Evolutionary conservation across 2,329 filamentous ascomycete genomes (phyloP).

Genomic region (Xylaria sp.): DNA sequence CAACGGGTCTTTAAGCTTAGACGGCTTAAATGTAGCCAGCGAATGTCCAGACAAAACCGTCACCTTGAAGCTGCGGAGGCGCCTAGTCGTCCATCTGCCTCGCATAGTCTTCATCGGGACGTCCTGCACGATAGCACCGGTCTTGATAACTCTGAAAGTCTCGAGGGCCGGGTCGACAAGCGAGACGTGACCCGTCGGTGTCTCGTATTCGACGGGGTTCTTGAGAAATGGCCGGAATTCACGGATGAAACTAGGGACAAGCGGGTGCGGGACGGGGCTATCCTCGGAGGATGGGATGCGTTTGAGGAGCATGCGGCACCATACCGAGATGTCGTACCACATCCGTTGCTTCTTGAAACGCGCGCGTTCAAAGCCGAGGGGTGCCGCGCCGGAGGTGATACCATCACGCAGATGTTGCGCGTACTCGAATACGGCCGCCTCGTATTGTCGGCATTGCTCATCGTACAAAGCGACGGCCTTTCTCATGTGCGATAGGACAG

Average conservation of each 20-base stretch:
- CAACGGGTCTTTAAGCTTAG: slow-evolving; percentile 30
- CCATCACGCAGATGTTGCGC: slow-evolving; percentile 42
- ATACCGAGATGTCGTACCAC: slow-evolving; percentile 48
- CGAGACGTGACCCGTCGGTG: slow-evolving; percentile 52
- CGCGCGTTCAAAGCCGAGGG: slow-evolving; percentile 42
- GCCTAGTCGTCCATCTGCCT: not conserved
- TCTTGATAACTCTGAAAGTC: slow-evolving; percentile 13
- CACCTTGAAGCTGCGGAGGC: not conserved
- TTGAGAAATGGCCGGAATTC: slow-evolving; percentile 61
- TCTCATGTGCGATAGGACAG: slow-evolving; percentile 44
- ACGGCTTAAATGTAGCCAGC: slow-evolving; percentile 34
- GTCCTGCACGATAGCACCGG: slow-evolving; percentile 15
- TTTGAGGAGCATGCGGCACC: slow-evolving; percentile 42
- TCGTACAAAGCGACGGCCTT: slow-evolving; percentile 45
- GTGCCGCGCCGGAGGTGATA: slow-evolving; percentile 30
- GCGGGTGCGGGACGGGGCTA: slow-evolving; percentile 34
- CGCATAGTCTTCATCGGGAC: slow-evolving; percentile 20
- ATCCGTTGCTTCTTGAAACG: slow-evolving; percentile 46
- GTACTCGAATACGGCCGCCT: slow-evolving; percentile 42
- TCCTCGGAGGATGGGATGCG: slow-evolving; percentile 19
- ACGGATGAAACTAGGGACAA: slow-evolving; percentile 56
- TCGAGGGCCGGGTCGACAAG: slow-evolving; percentile 47
- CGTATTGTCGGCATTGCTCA: slow-evolving; percentile 41
- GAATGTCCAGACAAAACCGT: slow-evolving; percentile 32
- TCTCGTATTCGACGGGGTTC: slow-evolving; percentile 50